Conservation (phyloP, 78 protist species). For the Cavenderia fasciculata region DNA sequence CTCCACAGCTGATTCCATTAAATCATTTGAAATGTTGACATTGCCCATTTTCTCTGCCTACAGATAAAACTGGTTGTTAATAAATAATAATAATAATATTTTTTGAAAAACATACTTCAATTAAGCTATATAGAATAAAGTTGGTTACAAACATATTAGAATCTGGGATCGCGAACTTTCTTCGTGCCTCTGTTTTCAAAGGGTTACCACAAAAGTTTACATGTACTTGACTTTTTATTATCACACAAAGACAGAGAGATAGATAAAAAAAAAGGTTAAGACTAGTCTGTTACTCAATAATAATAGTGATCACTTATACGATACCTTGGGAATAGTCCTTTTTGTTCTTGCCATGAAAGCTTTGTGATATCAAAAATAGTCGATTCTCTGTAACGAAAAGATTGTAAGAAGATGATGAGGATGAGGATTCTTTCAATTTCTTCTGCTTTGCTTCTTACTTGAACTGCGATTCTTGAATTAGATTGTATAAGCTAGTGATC, state of each 20-base stretch:
- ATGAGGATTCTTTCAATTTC: too few relatives aligned
- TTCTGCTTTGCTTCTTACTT: too few relatives aligned
- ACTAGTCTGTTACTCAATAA: too few relatives aligned
- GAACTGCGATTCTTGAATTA: too few relatives aligned
- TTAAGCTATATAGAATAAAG: neutral
- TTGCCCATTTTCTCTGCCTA: neutral
- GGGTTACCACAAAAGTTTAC: conserved; percentile 35
- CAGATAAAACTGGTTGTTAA: neutral
- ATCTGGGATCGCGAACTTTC: conserved; percentile 8
- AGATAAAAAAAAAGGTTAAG: too few relatives aligned
- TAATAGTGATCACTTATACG: too few relatives aligned
- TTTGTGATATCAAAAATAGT: too few relatives aligned
- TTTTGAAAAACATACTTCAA: neutral
- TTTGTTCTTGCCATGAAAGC: neutral
- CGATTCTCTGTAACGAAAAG: too few relatives aligned
- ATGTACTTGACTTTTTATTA: neutral
- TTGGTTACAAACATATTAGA: conserved; percentile 12
- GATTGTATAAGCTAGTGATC: too few relatives aligned
- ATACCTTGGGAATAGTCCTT: conserved; percentile 7
- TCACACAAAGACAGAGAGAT: too few relatives aligned
- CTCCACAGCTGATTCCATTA: neutral
- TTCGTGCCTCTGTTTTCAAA: conserved; percentile 13
- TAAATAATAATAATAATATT: neutral
- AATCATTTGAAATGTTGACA: neutral
- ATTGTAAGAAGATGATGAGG: too few relatives aligned